A percentile compares a stretch with the other conserved stretches of the same genome.
phyloP scores from a whole-genome alignment of 164 flowering plant genomes.

The Protea cynaroides region DNA sequence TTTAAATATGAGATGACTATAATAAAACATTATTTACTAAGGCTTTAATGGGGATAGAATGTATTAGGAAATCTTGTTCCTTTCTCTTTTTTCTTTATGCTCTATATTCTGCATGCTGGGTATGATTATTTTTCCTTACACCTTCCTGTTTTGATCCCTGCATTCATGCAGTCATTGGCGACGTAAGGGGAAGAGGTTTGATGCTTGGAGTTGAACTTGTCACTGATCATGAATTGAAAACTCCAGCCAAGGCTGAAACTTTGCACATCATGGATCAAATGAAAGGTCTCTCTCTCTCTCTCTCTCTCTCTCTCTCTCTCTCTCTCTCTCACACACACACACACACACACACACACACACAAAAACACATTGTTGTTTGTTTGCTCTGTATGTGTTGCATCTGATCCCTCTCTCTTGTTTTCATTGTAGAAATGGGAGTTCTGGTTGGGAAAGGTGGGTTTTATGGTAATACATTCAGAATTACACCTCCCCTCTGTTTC shows the following conservation, averaged over 20 bases:
- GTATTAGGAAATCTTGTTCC: too few species aligned
- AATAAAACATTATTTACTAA: too few species aligned
- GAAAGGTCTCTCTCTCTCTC: slow-evolving; percentile 57
- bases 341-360: too few species aligned
- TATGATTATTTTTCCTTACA: too few species aligned
- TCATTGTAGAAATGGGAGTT: slow-evolving; percentile 65
- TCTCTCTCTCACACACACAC: too few species aligned
- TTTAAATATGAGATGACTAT: too few species aligned
- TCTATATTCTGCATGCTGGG: too few species aligned
- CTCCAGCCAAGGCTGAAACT: slow-evolving; percentile 82
- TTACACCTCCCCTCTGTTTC: slow-evolving; percentile 96
- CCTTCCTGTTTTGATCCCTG: too few species aligned
- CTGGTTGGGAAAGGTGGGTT: slow-evolving; percentile 89
- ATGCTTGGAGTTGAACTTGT: slow-evolving; percentile 95
- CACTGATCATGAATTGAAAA: slow-evolving; percentile 66
- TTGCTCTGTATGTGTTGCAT: neutral
- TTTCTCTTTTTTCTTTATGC: too few species aligned
- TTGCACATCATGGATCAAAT: slow-evolving; percentile 77
- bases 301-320: neutral
- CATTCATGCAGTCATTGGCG: slow-evolving; percentile 69
- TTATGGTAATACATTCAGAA: slow-evolving; percentile 83
- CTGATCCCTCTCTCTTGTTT: neutral
- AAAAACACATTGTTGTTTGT: neutral
- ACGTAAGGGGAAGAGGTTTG: slow-evolving; percentile 89
- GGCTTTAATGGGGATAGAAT: too few species aligned